phyloP scores from a whole-genome alignment of 331 rosid species.

The Pyrus hybrid region DNA sequence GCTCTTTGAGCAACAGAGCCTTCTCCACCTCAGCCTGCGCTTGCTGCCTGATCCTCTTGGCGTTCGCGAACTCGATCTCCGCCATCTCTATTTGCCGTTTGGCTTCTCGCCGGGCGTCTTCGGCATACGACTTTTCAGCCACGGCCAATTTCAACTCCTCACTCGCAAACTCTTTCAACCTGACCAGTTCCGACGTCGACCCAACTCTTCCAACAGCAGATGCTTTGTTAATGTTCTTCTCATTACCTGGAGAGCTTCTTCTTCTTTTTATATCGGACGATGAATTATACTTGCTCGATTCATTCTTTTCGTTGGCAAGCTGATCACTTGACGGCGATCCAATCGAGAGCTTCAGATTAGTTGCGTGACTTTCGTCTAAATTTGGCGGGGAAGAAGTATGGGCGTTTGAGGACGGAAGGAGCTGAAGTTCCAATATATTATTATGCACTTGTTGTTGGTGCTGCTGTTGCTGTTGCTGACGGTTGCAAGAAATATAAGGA shows the following conservation, averaged over 20 bases:
- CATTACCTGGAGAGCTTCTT: neutral
- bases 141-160: constrained; percentile 60
- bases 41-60: constrained; percentile 74
- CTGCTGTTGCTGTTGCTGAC: neutral
- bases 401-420: constrained; percentile 37
- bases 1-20: constrained; percentile 66
- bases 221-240: too few relatives aligned
- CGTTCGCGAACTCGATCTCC: constrained; percentile 70
- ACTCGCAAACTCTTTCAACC: constrained; percentile 33
- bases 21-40: constrained; percentile 69
- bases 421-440: constrained; percentile 64
- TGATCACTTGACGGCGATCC: constrained; percentile 28
- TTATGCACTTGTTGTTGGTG: constrained; percentile 14
- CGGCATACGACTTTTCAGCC: constrained; percentile 67
- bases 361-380: constrained; percentile 33
- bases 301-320: neutral
- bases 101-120: constrained; percentile 78
- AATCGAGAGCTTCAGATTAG: constrained; percentile 71
- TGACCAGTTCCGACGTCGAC: constrained; percentile 25
- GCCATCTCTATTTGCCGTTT: constrained; percentile 71
- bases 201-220: neutral
- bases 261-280: neutral
- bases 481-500: constrained; percentile 12
- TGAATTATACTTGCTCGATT: neutral
- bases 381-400: constrained; percentile 8